Conservation (phyloP, 306 rosid genomes). For the cucumber (Cucumis sativus) region Cucumber_9930_V3 NC_026660.2:9687501-9688000, state of each 20-base stretch:
- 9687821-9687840: background rate
- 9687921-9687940: background rate
- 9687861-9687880: too few species aligned
- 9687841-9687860: too few species aligned
- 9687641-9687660: background rate
- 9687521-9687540: too few species aligned
- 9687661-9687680: background rate
- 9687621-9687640: background rate
- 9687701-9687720: background rate
- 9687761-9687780: background rate
- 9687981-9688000: too few species aligned
- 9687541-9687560: too few species aligned
- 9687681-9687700: background rate
- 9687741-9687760: background rate
- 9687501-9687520: too few species aligned
- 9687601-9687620: background rate
- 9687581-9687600: too few species aligned
- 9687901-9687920: background rate
- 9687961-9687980: too few species aligned
- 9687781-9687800: background rate
- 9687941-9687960: background rate
- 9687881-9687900: too few species aligned
- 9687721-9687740: background rate
- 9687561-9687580: too few species aligned
- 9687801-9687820: background rate